Conservation (phyloP, 768 basidiomycete genomes). For the Cystofilobasidium bisporidii region DNA sequence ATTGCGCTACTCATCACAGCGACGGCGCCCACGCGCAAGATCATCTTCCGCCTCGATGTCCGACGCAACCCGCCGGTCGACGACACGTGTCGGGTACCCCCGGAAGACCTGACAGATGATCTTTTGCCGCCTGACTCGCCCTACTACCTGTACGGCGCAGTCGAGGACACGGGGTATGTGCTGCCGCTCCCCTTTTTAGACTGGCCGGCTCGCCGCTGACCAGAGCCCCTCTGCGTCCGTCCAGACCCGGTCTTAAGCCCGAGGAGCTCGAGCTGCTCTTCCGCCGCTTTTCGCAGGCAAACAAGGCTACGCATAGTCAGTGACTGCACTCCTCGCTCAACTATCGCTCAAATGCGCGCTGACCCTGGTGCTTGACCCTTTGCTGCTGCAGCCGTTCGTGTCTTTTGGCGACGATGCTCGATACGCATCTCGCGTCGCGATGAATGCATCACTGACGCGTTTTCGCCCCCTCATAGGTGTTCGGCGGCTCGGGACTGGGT, state of each 20-base stretch:
- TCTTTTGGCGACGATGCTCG: too few relatives aligned
- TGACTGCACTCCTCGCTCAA: too few relatives aligned
- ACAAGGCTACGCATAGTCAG: background rate
- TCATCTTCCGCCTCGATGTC: constrained; percentile 39
- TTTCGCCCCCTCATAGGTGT: constrained; percentile 26
- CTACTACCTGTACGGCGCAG: background rate
- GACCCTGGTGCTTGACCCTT: too few relatives aligned
- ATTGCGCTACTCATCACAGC: background rate
- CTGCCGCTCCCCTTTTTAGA: background rate
- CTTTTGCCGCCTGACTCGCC: background rate
- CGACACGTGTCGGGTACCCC: constrained; percentile 36
- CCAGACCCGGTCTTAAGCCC: constrained; percentile 35
- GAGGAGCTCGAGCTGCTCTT: constrained; percentile 36
- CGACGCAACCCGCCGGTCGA: constrained; percentile 37
- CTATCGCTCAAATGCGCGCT: too few relatives aligned
- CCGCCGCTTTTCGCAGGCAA: constrained; percentile 33
- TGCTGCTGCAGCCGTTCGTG: too few relatives aligned
- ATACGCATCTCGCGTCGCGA: too few relatives aligned
- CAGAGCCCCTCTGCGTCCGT: constrained; percentile 27
- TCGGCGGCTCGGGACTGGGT: constrained; percentile 39
- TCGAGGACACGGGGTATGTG: background rate
- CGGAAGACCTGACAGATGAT: constrained; percentile 13
- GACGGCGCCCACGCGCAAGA: constrained; percentile 31
- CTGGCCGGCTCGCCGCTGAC: background rate
- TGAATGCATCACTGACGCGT: too few relatives aligned